A percentile compares a stretch with the other conserved stretches of the same genome.
phyloP scores from a whole-genome alignment of 2,329 filamentous ascomycete species.

The Iodosphaeria phyllophila region DNA sequence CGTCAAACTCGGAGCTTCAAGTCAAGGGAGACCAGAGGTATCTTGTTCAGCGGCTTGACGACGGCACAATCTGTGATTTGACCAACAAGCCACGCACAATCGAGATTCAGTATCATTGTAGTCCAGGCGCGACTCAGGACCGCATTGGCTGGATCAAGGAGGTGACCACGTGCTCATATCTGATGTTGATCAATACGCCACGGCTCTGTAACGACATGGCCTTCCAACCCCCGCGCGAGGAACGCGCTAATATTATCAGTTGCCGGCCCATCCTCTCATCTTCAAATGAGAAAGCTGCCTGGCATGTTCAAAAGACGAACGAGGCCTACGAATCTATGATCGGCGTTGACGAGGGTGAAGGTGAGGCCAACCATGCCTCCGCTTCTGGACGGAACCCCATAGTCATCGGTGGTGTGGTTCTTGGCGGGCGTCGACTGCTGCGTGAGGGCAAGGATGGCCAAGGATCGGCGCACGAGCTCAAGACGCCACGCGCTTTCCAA shows the following conservation, averaged over 20 bases:
- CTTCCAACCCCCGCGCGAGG: constrained; percentile 65
- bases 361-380: constrained; percentile 6
- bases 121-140: constrained; percentile 52
- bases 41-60: constrained; percentile 63
- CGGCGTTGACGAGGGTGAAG: constrained; percentile 8
- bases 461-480: constrained; percentile 20
- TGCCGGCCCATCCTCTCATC: constrained; percentile 54
- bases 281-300: constrained; percentile 24
- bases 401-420: constrained; percentile 32
- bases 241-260: constrained; percentile 55
- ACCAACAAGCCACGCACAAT: constrained; percentile 67
- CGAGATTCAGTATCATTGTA: constrained; percentile 68
- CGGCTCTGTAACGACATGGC: constrained; percentile 75
- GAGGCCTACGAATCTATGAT: constrained; percentile 19
- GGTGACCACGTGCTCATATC: constrained; percentile 73
- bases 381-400: too few relatives aligned
- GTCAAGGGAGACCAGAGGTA: constrained; percentile 72
- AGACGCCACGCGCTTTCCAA: constrained; percentile 25
- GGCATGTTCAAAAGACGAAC: constrained; percentile 16
- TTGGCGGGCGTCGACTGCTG: constrained; percentile 31
- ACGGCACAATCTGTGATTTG: constrained; percentile 71
- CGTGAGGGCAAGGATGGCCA: constrained; percentile 28
- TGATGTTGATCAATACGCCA: constrained; percentile 85
- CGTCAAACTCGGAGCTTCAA: constrained; percentile 46
- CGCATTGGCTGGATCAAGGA: constrained; percentile 89